Evolutionary conservation across 2,329 filamentous ascomycete genomes (phyloP).

Genomic region (Neonectria punicea): DNA sequence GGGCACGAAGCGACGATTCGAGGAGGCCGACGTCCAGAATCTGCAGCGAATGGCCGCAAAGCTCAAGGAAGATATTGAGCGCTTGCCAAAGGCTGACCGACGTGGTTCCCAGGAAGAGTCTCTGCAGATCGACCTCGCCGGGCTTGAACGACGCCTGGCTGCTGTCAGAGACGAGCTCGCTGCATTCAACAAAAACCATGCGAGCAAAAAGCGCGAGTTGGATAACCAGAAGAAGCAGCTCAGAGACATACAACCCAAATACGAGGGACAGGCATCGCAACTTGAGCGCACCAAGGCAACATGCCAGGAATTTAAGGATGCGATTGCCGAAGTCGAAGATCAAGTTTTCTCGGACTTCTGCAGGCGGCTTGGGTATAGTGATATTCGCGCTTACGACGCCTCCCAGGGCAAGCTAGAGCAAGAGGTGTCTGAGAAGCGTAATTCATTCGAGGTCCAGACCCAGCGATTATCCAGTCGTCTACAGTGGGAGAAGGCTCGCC

Average conservation of each 20-base stretch:
- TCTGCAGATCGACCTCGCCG: conserved; percentile 81
- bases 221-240: conserved; percentile 79
- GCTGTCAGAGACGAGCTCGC: conserved; percentile 80
- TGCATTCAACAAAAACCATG: conserved; percentile 82
- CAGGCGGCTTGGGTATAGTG: conserved; percentile 82
- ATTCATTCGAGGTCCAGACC: conserved; percentile 86
- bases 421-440: conserved; percentile 86
- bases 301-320: conserved; percentile 64
- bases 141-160: conserved; percentile 79
- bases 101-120: conserved; percentile 81
- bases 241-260: conserved; percentile 80
- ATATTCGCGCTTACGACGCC: conserved; percentile 92
- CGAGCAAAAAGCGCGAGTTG: conserved; percentile 85
- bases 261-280: conserved; percentile 74
- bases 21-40: conserved; percentile 89
- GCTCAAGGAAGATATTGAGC: conserved; percentile 79
- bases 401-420: conserved; percentile 94
- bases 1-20: conserved; percentile 82
- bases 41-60: conserved; percentile 81
- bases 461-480: conserved; percentile 74
- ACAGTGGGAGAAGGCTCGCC: conserved; percentile 65
- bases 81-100: conserved; percentile 81
- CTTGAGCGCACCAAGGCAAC: conserved; percentile 67
- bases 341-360: conserved; percentile 89
- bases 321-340: conserved; percentile 86